Evolutionary conservation across 2,329 filamentous ascomycete species (phyloP), one percentile per base, ranked within the genome.

Genomic region (Samsoniella hepiali): DNA sequence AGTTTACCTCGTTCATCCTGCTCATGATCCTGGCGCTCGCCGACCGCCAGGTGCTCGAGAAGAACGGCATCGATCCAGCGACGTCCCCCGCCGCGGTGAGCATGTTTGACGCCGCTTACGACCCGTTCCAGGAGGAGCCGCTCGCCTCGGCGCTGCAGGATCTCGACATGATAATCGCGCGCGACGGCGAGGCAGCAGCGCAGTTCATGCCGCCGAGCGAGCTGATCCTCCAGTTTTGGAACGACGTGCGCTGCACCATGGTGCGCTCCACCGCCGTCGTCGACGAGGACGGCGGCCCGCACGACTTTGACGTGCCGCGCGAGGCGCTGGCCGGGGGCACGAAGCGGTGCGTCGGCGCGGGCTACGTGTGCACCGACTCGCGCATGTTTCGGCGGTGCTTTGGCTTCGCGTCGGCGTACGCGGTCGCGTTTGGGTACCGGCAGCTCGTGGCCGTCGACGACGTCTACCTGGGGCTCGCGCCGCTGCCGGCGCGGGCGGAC

Each of bases 31-130:
- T 70, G 53, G 70, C 74, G 6, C 73, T 72, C 58, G 75, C 75
- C 17, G 77, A 76, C 63, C 71, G 72, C 29, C 71, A 68, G 40
- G 70, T 73, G 2, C 72, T 72, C 40, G 65, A 71, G 58, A 70
- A 74, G 32, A 63, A 74, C 67, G 67, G 66, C 65, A 57, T 75
- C 68, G 27, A 71, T n/a, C 53, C 58, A 11, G 38, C 22, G 27
- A 58, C 57, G 3, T 42, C 64, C 34, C 51, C 63, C 17, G 42
- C 58, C 11, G 58, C 61, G 3, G 36, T 65, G 11, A 64, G 56
- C 11, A 55, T 66, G n/a, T 65, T 62, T 63, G 31, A 54, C 27
- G 51, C 61, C 9, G 27, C 54, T 5, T 69, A 69, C 63, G 63
- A 71, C 44, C 68, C 69, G 2, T 67, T 70, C 29, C 45, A 64